These are phyloP conservation scores for Colletotrichum shisoi DNA, from an alignment of 2,329 filamentous ascomycete genomes.

Conservation along the genomic window DNA sequence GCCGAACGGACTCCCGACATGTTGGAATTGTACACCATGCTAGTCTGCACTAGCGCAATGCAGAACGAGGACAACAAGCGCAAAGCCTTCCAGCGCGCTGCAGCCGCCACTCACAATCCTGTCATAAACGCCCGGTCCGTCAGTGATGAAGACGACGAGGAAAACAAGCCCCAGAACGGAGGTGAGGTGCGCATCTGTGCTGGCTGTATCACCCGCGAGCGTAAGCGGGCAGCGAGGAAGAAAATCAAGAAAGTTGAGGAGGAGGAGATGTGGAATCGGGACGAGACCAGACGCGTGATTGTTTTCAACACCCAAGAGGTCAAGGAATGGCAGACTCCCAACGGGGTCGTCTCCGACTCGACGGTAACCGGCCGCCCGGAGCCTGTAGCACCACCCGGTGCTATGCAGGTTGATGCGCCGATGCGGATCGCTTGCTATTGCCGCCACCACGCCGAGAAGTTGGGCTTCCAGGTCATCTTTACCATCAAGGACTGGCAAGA, in stretches of 20 bases:
- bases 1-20: conserved; percentile 74
- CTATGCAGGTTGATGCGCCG: conserved; percentile 81
- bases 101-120: conserved; percentile 53
- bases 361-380: conserved; percentile 55
- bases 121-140: conserved; percentile 42
- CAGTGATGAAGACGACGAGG: conserved; percentile 65
- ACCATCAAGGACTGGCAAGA: conserved; percentile 85
- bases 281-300: conserved; percentile 81
- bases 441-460: conserved; percentile 91
- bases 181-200: conserved; percentile 92
- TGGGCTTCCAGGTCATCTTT: conserved; percentile 92
- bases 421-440: conserved; percentile 99
- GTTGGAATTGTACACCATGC: conserved; percentile 78
- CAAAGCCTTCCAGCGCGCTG: conserved; percentile 71
- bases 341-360: conserved; percentile 48
- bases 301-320: conserved; percentile 91
- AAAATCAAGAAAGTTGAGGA: conserved; percentile 94
- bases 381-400: conserved; percentile 59
- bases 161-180: conserved; percentile 80
- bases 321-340: conserved; percentile 76
- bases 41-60: conserved; percentile 95
- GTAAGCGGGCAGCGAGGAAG: conserved; percentile 89
- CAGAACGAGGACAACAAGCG: conserved; percentile 71
- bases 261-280: conserved; percentile 83
- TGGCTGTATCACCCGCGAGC: conserved; percentile 90